Base-by-base conservation (phyloP, 2,329 filamentous ascomycete species). In the Botryotinia calthae region DNA sequence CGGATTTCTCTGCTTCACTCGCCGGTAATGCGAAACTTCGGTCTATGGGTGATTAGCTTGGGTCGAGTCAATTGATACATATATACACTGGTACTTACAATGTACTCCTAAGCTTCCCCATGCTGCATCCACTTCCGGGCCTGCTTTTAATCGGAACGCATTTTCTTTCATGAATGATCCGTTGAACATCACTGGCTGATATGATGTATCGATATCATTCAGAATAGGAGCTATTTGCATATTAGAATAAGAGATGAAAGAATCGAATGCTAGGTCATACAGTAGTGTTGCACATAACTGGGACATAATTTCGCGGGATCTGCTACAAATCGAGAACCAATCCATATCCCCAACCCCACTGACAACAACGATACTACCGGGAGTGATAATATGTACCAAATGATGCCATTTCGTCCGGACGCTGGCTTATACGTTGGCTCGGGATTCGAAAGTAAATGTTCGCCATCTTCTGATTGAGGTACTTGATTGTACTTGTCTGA, bases 141-240 rank as follows among this genome's bases (percentile, higher is more conserved):
- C 79, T 22, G 78, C 85, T 44, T 81, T 78, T 75, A 84, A 81
- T 31, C 86, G 83, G 76, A 85, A 88, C n/a, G 83, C 78, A 65
- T 85, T 87, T 73, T 86, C 83, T 54, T 87, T 84, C 58, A 87
- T 76, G 28, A 88, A 84, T 0, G 85, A 86, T 4, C 86, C 86
- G 76, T 88, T 87, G 78, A 87, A 88, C 31, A 75, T 79, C 37
- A 84, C 80, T 0, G 78, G 77, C 18, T 81, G 79, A 78, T 85
- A 86, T 18, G 79, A 77, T 7, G 86, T 81, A 37, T 81, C 77
- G 9, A 86, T 79, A 14, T 85, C 82, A 37, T 82, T 80, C 51
- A 82, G 72, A 0, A 84, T 63, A 0, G 82, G 82, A 18, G 82
- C 76, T 78, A 34, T 31, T 51, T 20, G 42, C 37, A 42, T 25